Conservation (phyloP, 495 filamentous ascomycete species). For the Parathielavia hyrcaniae region DNA sequence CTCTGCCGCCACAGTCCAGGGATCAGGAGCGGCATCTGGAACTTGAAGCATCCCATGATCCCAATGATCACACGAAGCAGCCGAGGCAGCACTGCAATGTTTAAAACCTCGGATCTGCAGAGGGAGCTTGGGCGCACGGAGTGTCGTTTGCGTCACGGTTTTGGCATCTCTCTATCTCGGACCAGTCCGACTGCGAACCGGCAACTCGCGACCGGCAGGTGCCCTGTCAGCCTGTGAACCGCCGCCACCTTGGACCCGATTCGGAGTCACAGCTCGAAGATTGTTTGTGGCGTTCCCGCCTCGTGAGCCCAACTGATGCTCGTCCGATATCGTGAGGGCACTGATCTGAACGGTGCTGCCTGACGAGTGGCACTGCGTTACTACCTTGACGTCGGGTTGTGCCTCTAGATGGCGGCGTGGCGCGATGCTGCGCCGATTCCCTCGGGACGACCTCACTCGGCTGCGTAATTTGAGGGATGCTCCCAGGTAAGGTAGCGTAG, state of each 20-base stretch:
- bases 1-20: conserved; percentile 12
- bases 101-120: background rate
- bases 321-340: background rate
- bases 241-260: no score
- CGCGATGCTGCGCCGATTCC: background rate
- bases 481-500: no score
- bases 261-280: background rate
- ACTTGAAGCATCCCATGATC: background rate
- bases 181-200: background rate
- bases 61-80: background rate
- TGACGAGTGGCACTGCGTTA: no score
- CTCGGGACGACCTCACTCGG: background rate
- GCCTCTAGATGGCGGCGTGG: background rate
- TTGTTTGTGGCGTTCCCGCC: conserved; percentile 4
- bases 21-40: conserved; percentile 10
- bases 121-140: background rate
- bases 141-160: conserved; percentile 5
- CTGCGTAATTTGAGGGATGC: background rate
- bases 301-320: background rate
- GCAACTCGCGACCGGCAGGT: background rate
- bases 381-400: no score
- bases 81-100: background rate
- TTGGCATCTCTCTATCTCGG: conserved; percentile 11
- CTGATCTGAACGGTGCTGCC: no score
- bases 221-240: no score